These are phyloP conservation scores for Aspergillus quadrilineatus DNA, from an alignment of 2,329 filamentous ascomycete species.

Conservation along the genomic window DNA sequence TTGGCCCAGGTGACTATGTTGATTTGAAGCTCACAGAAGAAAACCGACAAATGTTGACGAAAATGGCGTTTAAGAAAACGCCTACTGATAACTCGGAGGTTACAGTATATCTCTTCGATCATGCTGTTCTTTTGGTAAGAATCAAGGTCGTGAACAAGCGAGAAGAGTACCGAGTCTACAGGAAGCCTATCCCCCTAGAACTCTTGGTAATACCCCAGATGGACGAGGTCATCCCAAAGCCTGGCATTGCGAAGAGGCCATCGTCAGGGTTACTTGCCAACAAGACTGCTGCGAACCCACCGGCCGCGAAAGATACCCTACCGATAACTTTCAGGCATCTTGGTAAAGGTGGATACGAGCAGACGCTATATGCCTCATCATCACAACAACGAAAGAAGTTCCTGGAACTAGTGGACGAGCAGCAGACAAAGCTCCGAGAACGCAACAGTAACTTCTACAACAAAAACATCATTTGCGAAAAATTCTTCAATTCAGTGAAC, in stretches of 20 bases:
- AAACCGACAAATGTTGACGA: constrained; percentile 88
- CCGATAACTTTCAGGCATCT: constrained; percentile 96
- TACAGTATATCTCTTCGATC: constrained; percentile 92
- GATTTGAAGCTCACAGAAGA: constrained; percentile 94
- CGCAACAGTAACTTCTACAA: constrained; percentile 67
- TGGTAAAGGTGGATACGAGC: constrained; percentile 91
- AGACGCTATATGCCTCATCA: constrained; percentile 83
- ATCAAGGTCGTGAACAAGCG: constrained; percentile 89
- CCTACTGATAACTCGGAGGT: constrained; percentile 87
- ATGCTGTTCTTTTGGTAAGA: constrained; percentile 86
- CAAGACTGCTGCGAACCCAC: constrained; percentile 51
- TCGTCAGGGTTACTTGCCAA: constrained; percentile 78
- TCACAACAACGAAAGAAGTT: constrained; percentile 89
- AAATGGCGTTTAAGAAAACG: constrained; percentile 89
- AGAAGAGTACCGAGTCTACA: constrained; percentile 93
- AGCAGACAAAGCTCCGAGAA: constrained; percentile 82
- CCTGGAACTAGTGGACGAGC: constrained; percentile 90
- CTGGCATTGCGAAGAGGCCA: constrained; percentile 78
- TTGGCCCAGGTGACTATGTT: constrained; percentile 83
- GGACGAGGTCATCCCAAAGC: constrained; percentile 86
- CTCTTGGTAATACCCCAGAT: constrained; percentile 92
- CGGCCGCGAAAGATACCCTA: constrained; percentile 64
- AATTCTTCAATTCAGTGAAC: constrained; percentile 87
- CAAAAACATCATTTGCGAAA: constrained; percentile 70
- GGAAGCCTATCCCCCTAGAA: constrained; percentile 91